Evolutionary conservation across 306 rosid genomes (phyloP).

Genomic region (Inga leiocalycina): DNA sequence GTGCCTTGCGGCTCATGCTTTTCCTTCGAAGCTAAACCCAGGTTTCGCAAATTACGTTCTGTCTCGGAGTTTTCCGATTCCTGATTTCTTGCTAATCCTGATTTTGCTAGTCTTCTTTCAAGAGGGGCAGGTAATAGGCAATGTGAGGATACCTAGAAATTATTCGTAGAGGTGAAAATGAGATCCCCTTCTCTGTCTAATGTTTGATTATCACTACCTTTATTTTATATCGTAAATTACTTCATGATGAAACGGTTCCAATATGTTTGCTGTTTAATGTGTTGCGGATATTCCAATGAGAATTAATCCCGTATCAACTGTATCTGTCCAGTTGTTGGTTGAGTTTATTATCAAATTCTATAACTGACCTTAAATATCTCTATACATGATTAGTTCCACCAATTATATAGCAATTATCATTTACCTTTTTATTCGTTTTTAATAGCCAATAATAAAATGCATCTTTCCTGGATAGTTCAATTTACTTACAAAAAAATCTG

Average conservation of each 20-base stretch:
- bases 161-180: conserved; percentile 10
- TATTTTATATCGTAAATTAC: neutral
- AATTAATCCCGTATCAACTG: neutral
- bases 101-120: neutral
- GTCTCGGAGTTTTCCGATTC: neutral
- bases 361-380: neutral
- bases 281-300: neutral
- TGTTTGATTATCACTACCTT: neutral
- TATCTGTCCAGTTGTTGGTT: neutral
- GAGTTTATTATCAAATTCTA: neutral
- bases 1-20: neutral
- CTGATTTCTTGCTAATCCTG: neutral
- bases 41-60: neutral
- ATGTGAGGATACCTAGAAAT: neutral
- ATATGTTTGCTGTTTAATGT: neutral
- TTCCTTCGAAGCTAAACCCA: neutral
- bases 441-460: neutral
- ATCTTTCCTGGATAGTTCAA: neutral
- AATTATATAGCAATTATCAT: neutral
- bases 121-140: neutral
- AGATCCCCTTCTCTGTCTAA: neutral
- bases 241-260: neutral
- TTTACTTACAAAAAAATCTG: neutral
- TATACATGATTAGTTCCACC: neutral
- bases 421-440: neutral